Evolutionary conservation across 768 basidiomycete genomes (phyloP).

Genomic region (Tephrocybe sp.): DNA sequence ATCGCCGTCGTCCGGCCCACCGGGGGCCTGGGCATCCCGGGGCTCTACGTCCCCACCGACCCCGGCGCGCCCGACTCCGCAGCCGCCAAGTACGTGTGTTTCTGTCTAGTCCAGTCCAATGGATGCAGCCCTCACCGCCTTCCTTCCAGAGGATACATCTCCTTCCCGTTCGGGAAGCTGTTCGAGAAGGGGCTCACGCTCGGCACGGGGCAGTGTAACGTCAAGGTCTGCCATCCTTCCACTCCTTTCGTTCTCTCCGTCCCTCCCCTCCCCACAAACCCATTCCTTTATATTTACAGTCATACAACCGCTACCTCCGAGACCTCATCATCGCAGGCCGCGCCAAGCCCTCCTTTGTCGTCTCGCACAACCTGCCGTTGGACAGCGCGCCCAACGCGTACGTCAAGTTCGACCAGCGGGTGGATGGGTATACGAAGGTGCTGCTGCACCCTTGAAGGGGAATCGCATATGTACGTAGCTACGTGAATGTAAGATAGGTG

Average conservation of each 20-base stretch:
- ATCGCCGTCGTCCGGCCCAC: slow-evolving; percentile 54
- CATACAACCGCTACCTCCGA: slow-evolving; percentile 53
- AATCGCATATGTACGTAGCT: too few species aligned
- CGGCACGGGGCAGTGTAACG: slow-evolving; percentile 58
- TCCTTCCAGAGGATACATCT: slow-evolving; percentile 43
- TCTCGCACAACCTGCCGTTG: slow-evolving; percentile 51
- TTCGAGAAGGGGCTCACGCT: slow-evolving; percentile 58
- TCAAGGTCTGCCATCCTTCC: slow-evolving; percentile 51
- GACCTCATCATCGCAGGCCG: slow-evolving; percentile 54
- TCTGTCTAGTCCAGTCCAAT: too few species aligned
- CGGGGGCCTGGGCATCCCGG: slow-evolving; percentile 58
- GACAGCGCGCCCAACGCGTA: slow-evolving; percentile 51
- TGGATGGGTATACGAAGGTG: slow-evolving; percentile 56
- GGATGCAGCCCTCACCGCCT: neutral
- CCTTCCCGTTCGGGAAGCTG: slow-evolving; percentile 50
- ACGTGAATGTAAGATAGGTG: neutral
- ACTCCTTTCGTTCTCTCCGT: too few species aligned
- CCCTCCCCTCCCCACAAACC: too few species aligned
- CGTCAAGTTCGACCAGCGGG: slow-evolving; percentile 51
- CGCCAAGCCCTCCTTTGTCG: slow-evolving; percentile 55
- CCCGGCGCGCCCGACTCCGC: slow-evolving; percentile 56
- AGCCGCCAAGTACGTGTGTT: slow-evolving; percentile 39
- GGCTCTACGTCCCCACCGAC: slow-evolving; percentile 56
- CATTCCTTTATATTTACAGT: too few species aligned
- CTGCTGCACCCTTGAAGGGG: slow-evolving; percentile 45